A percentile compares a stretch with the other conserved stretches of the same genome.
Evolutionary conservation across 192 early-diverging fungal genomes (phyloP).

Genomic region (Linnemannia exigua): DNA sequence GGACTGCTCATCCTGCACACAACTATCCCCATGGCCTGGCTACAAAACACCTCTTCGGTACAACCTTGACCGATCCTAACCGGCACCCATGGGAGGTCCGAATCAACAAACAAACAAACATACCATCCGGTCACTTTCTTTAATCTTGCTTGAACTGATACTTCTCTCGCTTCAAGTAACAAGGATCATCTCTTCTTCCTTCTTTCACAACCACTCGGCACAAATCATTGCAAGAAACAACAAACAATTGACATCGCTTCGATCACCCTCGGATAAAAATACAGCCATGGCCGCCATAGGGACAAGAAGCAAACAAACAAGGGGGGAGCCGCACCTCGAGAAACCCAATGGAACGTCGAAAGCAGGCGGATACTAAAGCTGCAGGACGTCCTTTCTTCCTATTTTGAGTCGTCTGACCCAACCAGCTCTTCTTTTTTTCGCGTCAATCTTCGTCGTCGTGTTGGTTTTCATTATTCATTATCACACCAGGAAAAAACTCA

Average conservation of each 20-base stretch:
- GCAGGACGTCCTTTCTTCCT: neutral
- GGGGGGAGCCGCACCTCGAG: neutral
- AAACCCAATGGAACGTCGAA: neutral
- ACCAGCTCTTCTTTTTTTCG: neutral
- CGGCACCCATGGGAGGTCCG: neutral
- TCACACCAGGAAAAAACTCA: neutral
- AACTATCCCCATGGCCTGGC: neutral
- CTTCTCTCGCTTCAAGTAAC: neutral
- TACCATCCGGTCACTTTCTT: neutral
- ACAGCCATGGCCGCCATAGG: slow-evolving; percentile 2
- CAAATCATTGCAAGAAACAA: neutral
- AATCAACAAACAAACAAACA: neutral
- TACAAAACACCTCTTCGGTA: neutral
- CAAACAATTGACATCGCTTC: neutral
- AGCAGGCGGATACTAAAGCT: too few species aligned
- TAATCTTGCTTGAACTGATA: too few species aligned
- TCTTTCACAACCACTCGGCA: neutral
- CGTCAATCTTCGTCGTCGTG: neutral
- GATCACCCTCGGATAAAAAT: slow-evolving; percentile 8
- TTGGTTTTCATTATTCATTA: neutral
- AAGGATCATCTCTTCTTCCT: neutral
- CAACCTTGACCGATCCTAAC: neutral
- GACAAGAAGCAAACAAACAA: neutral
- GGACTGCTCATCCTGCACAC: neutral
- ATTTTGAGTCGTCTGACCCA: neutral